Percentiles rank a stretch among this genome's conserved stretches.
phyloP scores from a whole-genome alignment of 176 grass and related monocot species.

The Hyparrhenia diplandra region DNA sequence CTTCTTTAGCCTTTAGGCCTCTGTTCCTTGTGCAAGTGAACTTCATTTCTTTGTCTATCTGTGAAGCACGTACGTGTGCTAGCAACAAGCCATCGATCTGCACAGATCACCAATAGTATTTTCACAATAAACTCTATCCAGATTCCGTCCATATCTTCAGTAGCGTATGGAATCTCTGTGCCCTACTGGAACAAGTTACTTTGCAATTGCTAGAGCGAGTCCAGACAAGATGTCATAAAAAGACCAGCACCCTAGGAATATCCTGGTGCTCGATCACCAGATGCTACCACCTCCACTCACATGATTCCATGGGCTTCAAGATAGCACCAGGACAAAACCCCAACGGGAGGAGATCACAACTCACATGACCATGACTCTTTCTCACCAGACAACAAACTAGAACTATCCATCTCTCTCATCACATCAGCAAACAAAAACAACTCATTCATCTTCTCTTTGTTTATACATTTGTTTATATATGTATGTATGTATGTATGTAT shows the following conservation, averaged over 20 bases:
- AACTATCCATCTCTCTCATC: not conserved
- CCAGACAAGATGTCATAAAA: slow-evolving; percentile 1
- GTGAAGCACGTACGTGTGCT: too few relatives aligned
- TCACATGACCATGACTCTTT: not conserved
- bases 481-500: too few relatives aligned
- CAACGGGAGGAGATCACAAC: slow-evolving; percentile 32
- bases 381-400: slow-evolving; percentile 8
- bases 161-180: too few relatives aligned
- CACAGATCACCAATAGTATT: too few relatives aligned
- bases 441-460: not conserved
- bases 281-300: slow-evolving; percentile 19
- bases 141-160: too few relatives aligned
- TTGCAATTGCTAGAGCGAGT: not conserved
- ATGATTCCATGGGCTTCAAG: slow-evolving; percentile 31
- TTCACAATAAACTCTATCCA: too few relatives aligned
- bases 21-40: too few relatives aligned
- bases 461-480: too few relatives aligned
- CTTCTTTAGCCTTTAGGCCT: too few relatives aligned
- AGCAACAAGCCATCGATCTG: too few relatives aligned
- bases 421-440: not conserved
- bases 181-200: too few relatives aligned
- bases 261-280: not conserved
- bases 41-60: too few relatives aligned
- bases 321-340: slow-evolving; percentile 21
- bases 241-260: slow-evolving; percentile 9